phyloP scores from a whole-genome alignment of 768 basidiomycete genomes.

The Naganishia vaughanmartiniae region DNA sequence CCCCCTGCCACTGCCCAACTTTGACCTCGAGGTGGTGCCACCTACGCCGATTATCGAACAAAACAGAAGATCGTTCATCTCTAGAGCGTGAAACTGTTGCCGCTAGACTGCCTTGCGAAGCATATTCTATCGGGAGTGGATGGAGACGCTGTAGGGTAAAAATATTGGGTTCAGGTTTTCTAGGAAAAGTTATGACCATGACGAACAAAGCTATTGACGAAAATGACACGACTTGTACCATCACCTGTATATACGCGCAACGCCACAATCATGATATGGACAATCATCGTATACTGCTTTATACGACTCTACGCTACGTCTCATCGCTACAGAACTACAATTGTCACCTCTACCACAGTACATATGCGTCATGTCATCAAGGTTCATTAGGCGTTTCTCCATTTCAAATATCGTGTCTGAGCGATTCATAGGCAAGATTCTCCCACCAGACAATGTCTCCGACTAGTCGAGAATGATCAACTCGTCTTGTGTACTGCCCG shows the following conservation, averaged over 20 bases:
- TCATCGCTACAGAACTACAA: not conserved
- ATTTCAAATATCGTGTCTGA: not conserved
- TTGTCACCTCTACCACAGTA: not conserved
- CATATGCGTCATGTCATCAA: slow-evolving; percentile 4
- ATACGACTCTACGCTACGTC: not conserved
- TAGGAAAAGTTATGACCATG: not conserved
- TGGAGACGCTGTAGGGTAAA: not conserved
- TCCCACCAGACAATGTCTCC: not conserved
- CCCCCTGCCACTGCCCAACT: not conserved
- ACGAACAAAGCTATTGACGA: not conserved
- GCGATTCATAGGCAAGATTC: not conserved
- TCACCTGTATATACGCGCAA: not conserved
- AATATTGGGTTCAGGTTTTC: not conserved
- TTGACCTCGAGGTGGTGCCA: slow-evolving; percentile 26
- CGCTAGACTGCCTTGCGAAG: not conserved
- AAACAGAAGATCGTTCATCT: slow-evolving; percentile 8
- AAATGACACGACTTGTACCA: not conserved
- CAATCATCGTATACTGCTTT: not conserved
- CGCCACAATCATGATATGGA: not conserved
- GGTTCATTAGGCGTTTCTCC: not conserved
- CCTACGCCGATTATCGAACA: slow-evolving; percentile 22
- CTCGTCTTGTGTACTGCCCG: not conserved
- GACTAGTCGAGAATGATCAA: slow-evolving; percentile 18
- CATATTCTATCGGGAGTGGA: not conserved
- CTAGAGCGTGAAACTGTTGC: not conserved